A percentile compares a stretch with the other conserved stretches of the same genome.
Conservation (phyloP, 148 eudicot genomes). For the Rhododendron williamsianum region DNA sequence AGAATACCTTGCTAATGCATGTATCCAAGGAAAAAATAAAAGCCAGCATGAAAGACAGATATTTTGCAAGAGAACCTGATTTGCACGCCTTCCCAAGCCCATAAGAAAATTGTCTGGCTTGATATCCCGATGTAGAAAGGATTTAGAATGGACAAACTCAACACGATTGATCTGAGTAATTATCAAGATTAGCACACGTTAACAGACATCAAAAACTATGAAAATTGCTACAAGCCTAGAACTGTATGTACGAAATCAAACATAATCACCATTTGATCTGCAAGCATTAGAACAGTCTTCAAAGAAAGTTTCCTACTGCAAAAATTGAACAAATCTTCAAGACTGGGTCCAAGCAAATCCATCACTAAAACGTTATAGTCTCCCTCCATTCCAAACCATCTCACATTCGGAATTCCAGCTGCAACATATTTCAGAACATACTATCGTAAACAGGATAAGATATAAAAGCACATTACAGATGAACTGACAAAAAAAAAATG, state of each 20-base stretch:
- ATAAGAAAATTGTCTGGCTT: constrained; percentile 97
- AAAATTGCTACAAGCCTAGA: background rate
- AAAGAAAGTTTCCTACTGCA: constrained; percentile 92
- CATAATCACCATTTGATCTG: constrained; percentile 86
- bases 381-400: constrained; percentile 94
- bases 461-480: background rate
- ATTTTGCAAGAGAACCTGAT: constrained; percentile 48
- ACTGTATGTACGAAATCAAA: background rate
- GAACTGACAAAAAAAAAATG: background rate
- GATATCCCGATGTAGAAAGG: constrained; percentile 89
- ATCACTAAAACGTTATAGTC: constrained; percentile 88
- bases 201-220: background rate
- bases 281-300: constrained; percentile 97
- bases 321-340: constrained; percentile 87
- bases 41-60: background rate
- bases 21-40: background rate
- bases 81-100: constrained; percentile 95
- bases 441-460: background rate
- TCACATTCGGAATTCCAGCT: constrained; percentile 90
- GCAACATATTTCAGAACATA: constrained; percentile 12
- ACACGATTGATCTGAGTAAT: constrained; percentile 66
- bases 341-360: constrained; percentile 97
- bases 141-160: constrained; percentile 83
- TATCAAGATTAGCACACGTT: constrained; percentile 1
- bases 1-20: background rate